Evolutionary conservation across 2,329 filamentous ascomycete species (phyloP).

Genomic region (Apiospora malaysiana): DNA sequence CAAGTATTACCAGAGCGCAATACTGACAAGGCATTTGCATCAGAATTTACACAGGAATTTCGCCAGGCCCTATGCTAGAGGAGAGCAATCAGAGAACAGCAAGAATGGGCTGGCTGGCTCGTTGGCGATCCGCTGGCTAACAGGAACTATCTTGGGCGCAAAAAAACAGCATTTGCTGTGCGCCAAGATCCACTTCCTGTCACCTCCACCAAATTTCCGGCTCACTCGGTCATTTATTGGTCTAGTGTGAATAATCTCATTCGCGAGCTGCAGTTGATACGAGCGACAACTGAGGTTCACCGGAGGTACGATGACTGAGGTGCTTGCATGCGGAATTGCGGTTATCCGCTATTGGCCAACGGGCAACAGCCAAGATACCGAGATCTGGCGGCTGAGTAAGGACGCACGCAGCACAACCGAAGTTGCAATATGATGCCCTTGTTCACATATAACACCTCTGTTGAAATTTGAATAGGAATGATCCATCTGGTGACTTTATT

Average conservation of each 20-base stretch:
- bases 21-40: neutral
- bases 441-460: neutral
- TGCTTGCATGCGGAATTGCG: neutral
- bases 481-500: neutral
- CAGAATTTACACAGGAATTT: neutral
- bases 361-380: neutral
- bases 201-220: neutral
- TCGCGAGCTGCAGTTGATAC: neutral
- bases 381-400: neutral
- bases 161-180: neutral
- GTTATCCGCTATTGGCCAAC: neutral
- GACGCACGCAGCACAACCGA: neutral
- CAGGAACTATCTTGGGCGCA: neutral
- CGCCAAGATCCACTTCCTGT: neutral
- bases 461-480: neutral
- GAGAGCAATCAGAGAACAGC: neutral
- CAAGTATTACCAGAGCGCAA: neutral
- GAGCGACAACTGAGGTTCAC: neutral
- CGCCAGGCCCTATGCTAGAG: neutral
- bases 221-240: neutral
- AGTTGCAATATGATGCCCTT: neutral
- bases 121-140: neutral
- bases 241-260: neutral
- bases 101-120: neutral
- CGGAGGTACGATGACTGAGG: neutral